Evolutionary conservation across 768 basidiomycete genomes (phyloP), one percentile per base, ranked within the genome.

Genomic region (Tulasnella sp.): DNA sequence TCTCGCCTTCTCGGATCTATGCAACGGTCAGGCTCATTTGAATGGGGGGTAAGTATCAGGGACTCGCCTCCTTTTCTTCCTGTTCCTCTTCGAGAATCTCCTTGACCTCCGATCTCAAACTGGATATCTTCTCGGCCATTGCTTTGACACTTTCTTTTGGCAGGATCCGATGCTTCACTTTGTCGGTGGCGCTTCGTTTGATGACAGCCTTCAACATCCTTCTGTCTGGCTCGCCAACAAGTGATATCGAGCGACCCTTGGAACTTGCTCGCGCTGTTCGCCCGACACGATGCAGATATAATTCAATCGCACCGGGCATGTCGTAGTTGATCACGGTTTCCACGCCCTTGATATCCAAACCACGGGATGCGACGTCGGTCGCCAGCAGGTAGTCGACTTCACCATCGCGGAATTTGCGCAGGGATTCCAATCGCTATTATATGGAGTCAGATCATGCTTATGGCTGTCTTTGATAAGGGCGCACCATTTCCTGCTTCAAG

Each of bases 251-350:
- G 88, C 93, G 80, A 69, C 96, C 96, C 66, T 83, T 84, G 63
- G 78, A 79, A 4, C 96, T 96, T 3, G 96, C 94, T 66, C 96
- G 83, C 27, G 96, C 96, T 48, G 96, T 99, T 67, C 96, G 79
- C 63, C 96, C 96, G 21, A 98, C 94, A 59, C 96, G 86, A 68
- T 99, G 96, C 31, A 97, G 77, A 70, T 99, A 99, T 64, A 92
- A 91, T 6, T 87, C 81, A 32, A 97, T 73, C 65, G 92, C 86
- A 17, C 80, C 77, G 8, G 96, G 96, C 94, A 98, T 96, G 67
- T 99, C 96, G 67, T 93, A 98, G 69, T 99, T 99, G 68, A 99
- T 92, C 61, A 99, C 90, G 2, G 91, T 92, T 66, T 98, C 89
- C 23, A 97, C 83, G 14, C 93, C 93, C 67, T 93, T 94, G 74